Base-by-base conservation (phyloP, 2,329 filamentous ascomycete species). In the Xylariaceae sp. region DNA sequence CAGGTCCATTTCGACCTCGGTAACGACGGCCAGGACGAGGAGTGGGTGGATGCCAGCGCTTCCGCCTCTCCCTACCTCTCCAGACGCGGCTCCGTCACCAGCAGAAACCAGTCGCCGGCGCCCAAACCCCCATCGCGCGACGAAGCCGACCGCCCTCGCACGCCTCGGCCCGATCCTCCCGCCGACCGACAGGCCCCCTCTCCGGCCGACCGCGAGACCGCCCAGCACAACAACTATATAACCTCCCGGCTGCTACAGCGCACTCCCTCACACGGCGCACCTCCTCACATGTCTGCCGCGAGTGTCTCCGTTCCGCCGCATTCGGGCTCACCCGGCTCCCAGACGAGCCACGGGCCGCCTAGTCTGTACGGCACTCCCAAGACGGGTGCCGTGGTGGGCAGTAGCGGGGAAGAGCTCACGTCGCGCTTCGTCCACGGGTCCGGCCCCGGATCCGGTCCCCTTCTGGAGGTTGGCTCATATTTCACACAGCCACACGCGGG, bases 231-330 rank as follows among this genome's bases (percentile, higher is more conserved):
- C 39, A 74, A 78, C 46, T 75, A 80, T 40, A 70, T 84, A 32
- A 84, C 80, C 5, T 78, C 79, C 19, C 70, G 78, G 38, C 58
- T 85, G 23, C 65, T 87, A 2, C 73, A 81, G 50, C 71, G 80
- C 44, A 75, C 68, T 8, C 70, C 76, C 1, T 77, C 77, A 5
- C 67, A 76, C 40, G 68, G 72, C 40, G 70, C 73, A 3, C 73
- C 78, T 22, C 78, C 77, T 24, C 69, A 78, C 51, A 80, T 83
- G 70, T 80, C 77, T 6, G 61, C 69, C 38, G 70, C 81, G 37
- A 70, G 67, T 2, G 72, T 67, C 8, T 69, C 67, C 1, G 72
- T 70, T 4, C 63, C 51, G 12, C 57, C 45, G 37, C 54, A 38
- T 31, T 46, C 54, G 29, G 52, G 41, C 41, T 65, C 52, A 32